Percentiles rank a stretch among this genome's conserved stretches.
phyloP scores from a whole-genome alignment of 2,329 filamentous ascomycete genomes.

The Truncatella angustata region DNA sequence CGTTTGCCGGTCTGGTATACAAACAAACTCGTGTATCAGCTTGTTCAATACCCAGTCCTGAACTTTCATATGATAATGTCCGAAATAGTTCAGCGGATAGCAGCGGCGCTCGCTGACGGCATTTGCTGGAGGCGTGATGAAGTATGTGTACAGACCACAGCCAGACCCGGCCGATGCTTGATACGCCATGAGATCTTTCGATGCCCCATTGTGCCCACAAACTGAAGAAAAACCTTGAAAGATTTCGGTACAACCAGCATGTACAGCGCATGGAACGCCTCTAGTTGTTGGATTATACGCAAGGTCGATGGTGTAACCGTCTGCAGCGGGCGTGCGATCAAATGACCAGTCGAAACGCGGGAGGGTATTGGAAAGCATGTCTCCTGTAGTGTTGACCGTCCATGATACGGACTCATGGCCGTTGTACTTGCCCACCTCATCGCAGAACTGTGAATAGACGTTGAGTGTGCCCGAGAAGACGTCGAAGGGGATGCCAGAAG shows the following conservation, averaged over 20 bases:
- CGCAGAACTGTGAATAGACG: neutral
- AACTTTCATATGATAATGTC: neutral
- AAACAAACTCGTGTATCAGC: neutral
- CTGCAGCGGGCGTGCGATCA: neutral
- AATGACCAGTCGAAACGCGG: no score
- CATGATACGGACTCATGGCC: slow-evolving; percentile 2
- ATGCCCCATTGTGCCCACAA: neutral
- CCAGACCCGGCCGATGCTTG: neutral
- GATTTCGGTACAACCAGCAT: neutral
- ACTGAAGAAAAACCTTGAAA: neutral
- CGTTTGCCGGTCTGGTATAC: neutral
- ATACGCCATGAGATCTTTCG: neutral
- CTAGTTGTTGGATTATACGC: neutral
- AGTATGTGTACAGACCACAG: slow-evolving; percentile 1
- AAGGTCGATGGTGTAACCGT: neutral
- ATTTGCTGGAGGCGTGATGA: neutral
- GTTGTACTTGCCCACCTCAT: neutral
- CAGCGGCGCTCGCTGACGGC: neutral
- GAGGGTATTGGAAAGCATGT: neutral
- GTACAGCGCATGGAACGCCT: neutral
- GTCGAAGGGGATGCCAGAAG: neutral
- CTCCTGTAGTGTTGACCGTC: neutral
- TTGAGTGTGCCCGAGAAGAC: neutral
- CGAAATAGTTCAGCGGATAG: slow-evolving; percentile 2
- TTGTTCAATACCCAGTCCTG: slow-evolving; percentile 2